Base-by-base conservation (phyloP, 2,329 filamentous ascomycete genomes). In the Escovopsis sp. region DNA sequence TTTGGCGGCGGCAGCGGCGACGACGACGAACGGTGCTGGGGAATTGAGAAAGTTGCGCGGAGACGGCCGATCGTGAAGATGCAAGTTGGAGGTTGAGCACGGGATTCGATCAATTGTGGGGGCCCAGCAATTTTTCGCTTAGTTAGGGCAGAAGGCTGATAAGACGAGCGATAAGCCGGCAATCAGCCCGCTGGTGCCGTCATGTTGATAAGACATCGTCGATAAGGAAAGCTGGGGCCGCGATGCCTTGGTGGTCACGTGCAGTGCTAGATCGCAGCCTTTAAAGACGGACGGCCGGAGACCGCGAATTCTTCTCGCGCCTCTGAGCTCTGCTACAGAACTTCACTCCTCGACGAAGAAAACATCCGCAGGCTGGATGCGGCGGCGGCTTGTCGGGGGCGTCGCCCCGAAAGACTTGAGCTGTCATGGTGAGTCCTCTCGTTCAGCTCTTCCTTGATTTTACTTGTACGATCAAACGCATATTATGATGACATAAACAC, bases 401-500 rank as follows among this genome's bases (percentile, higher is more conserved):
- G 28, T 10, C 17, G 15, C 17, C 15, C 4, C 17, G 15, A 30
- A 7, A 15, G 27, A n/a, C n/a, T n/a, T n/a, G 26, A 23, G 31
- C 15, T 15, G 13, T 25, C 4, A 41, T 42, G 51, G 58, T 63
- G 61, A 58, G 60, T 49, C 38, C 18, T n/a, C n/a, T n/a, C n/a
- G n/a, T n/a, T n/a, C n/a, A n/a, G n/a, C n/a, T n/a, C n/a, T n/a
- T n/a, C n/a, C n/a, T n/a, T 11, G 42, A 30, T 36, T 37, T 39
- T 10, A 36, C 12, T 36, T 35, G 29, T 13, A n/a, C 27, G 5
- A 25, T 17, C 31, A 28, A 21, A n/a, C 21, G 28, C 31, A 41
- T 48, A 55, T 49, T 48, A 71, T 85, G 82, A 88, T 87, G 82
- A 88, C 70, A 75, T 27, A 52, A 59, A 57, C 55, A 66, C 67